Percentiles rank a stretch among this genome's conserved stretches.
phyloP scores from a whole-genome alignment of 1,284 basidiomycete species.

The Cutaneotrichosporon daszewskae region DNA sequence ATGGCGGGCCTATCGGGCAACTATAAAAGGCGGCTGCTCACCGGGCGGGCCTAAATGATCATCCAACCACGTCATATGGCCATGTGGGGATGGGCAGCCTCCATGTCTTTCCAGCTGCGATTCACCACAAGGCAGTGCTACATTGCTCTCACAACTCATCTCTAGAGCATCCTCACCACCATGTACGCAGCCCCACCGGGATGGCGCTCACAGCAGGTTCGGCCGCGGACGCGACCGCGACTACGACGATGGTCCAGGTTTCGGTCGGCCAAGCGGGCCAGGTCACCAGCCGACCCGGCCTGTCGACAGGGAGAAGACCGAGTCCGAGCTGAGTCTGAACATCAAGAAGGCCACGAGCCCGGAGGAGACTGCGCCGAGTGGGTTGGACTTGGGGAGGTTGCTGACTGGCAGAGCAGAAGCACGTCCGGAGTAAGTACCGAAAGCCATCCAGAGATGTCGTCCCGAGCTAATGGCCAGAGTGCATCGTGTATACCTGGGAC shows the following conservation, averaged over 20 bases:
- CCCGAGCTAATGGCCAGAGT: constrained; percentile 56
- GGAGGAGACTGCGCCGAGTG: constrained; percentile 69
- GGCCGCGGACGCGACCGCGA: constrained; percentile 26
- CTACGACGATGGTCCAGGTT: constrained; percentile 34
- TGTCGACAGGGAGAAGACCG: constrained; percentile 93
- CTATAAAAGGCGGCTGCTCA: no score
- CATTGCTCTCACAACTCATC: no score
- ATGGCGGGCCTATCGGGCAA: no score
- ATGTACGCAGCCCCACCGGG: neutral
- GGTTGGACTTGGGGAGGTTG: neutral
- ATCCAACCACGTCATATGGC: no score
- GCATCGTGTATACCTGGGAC: constrained; percentile 97
- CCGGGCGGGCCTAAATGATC: no score
- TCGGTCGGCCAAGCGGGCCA: constrained; percentile 25
- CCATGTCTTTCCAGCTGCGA: no score
- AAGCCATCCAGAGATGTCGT: neutral
- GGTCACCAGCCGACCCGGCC: constrained; percentile 84
- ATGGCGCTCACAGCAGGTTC: constrained; percentile 24
- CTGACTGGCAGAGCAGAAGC: constrained; percentile 74
- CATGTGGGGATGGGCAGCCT: no score
- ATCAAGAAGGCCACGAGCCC: constrained; percentile 95
- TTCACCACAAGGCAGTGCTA: no score
- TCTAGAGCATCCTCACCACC: neutral
- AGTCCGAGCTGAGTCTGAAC: constrained; percentile 80
- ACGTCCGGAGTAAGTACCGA: constrained; percentile 83